A percentile compares a stretch with the other conserved stretches of the same genome.
Conservation (phyloP, 257 asterid genomes). For the Ligustrum vulgare region DNA sequence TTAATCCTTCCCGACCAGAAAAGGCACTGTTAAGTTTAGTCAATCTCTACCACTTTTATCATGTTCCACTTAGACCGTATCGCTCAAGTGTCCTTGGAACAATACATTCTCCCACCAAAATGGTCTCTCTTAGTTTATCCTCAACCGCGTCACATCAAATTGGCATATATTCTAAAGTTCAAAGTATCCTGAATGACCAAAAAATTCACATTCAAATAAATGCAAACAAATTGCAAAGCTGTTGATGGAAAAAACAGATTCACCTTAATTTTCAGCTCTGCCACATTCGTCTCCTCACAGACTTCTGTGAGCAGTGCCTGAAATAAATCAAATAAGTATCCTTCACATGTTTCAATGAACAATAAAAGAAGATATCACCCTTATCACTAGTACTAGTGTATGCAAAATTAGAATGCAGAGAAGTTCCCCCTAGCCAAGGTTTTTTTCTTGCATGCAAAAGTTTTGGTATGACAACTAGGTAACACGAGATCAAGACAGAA, state of each 20-base stretch:
- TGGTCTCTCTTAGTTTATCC: background rate
- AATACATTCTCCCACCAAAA: background rate
- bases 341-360: slow-evolving; percentile 23
- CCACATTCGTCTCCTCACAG: slow-evolving; percentile 76
- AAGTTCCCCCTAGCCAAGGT: slow-evolving; percentile 3
- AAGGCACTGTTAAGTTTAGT: background rate
- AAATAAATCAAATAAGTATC: slow-evolving; percentile 4
- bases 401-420: slow-evolving; percentile 7
- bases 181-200: background rate
- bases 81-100: background rate
- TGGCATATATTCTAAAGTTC: slow-evolving; percentile 5
- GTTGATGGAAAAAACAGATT: slow-evolving; percentile 8
- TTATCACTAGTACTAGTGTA: background rate
- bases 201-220: background rate
- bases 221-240: slow-evolving; percentile 3
- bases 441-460: slow-evolving; percentile 9
- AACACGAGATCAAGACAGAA: background rate
- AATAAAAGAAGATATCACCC: too few species aligned
- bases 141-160: background rate
- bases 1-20: background rate
- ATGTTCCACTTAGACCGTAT: background rate
- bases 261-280: slow-evolving; percentile 84
- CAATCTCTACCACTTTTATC: background rate
- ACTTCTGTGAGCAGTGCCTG: slow-evolving; percentile 71
- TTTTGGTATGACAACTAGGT: slow-evolving; percentile 6